Evolutionary conservation across 164 flowering plant species (phyloP), one percentile per base, ranked within the genome.

Genomic region (Nymphaea colorata): DNA sequence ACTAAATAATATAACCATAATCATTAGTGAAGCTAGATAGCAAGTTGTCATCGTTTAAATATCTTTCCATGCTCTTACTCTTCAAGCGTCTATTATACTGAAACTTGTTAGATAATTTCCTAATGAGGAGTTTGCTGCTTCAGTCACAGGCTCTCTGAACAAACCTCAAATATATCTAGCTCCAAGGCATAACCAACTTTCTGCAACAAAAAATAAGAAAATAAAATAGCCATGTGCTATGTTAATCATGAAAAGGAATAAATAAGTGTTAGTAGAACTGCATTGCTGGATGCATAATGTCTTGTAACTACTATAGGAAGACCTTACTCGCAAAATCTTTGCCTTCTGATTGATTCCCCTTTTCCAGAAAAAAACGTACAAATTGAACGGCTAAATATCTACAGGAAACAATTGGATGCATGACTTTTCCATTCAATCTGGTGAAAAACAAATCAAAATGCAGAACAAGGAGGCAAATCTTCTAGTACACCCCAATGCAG

Each of bases 301-400:
- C 36, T 25, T 25, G 36, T 61, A 25, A 25, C 36, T 0, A 25
- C 36, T 25, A 25, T 25, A 25, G 36, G 36, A 25, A 25, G 64
- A 17, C 2, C 16, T 76, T 86, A 95, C 99, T 90, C 98, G 85
- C 73, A 95, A 79, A 75, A 91, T 95, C 78, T 91, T 95, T 67
- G 98, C 99, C 83, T 92, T 95, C 77, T 92, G 97, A 74, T 88
- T 92, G 64, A 96, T 84, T 72, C 90, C 99, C 80, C 98, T 82
- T 77, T 95, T 95, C 99, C 99, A 95, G 82, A 95, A 92, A 79
- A 25, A 95, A 95, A 0, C 98, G 89, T 6, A 95, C 98, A 85
- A 95, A 95, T 71, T 95, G 99, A 81, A 95, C 75, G 15, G 98
- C 90, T 83, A 95, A 78, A 80, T 95, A 91, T 83, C 99, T 95